phyloP scores from a whole-genome alignment of 768 basidiomycete species.

The Auricularia auricula-judae region DNA sequence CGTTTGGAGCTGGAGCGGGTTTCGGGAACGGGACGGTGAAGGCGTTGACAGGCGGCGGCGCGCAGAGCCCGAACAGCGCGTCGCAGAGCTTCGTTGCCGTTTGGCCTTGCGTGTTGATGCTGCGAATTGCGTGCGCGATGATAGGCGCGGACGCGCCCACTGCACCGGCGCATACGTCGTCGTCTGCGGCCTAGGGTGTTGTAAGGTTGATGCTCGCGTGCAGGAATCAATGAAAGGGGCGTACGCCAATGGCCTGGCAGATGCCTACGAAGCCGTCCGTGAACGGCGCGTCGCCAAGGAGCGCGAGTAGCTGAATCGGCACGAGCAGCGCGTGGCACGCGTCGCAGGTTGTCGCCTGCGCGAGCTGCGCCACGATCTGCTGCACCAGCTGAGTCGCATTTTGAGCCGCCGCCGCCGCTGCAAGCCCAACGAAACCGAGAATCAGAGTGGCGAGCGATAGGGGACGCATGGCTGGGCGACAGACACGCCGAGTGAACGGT shows the following conservation, averaged over 20 bases:
- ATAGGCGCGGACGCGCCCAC: conserved; percentile 43
- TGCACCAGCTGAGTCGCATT: too few relatives aligned
- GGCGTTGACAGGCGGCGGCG: conserved; percentile 32
- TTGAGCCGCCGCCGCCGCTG: too few relatives aligned
- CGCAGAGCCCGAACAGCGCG: conserved; percentile 43
- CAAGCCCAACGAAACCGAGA: too few relatives aligned
- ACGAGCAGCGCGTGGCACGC: conserved; percentile 41
- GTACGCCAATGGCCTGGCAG: too few relatives aligned
- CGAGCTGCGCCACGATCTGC: conserved; percentile 15
- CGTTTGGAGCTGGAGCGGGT: conserved; percentile 17
- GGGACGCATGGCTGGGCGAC: too few relatives aligned
- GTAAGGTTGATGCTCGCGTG: too few relatives aligned
- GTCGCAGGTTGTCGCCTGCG: conserved; percentile 35
- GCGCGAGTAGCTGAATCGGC: conserved; percentile 34
- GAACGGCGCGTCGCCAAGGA: conserved; percentile 28
- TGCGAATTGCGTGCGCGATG: conserved; percentile 43
- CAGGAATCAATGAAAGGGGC: too few relatives aligned
- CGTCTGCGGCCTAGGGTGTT: conserved; percentile 34
- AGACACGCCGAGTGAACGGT: too few relatives aligned
- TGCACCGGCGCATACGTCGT: conserved; percentile 47
- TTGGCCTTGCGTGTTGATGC: conserved; percentile 33
- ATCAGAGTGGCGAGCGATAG: too few relatives aligned
- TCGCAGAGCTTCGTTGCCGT: conserved; percentile 46
- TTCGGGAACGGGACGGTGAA: conserved; percentile 33
- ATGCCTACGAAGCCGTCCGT: too few relatives aligned